These are phyloP conservation scores for Xylaria nigripes DNA, from an alignment of 495 filamentous ascomycete species.

Conservation along the genomic window DNA sequence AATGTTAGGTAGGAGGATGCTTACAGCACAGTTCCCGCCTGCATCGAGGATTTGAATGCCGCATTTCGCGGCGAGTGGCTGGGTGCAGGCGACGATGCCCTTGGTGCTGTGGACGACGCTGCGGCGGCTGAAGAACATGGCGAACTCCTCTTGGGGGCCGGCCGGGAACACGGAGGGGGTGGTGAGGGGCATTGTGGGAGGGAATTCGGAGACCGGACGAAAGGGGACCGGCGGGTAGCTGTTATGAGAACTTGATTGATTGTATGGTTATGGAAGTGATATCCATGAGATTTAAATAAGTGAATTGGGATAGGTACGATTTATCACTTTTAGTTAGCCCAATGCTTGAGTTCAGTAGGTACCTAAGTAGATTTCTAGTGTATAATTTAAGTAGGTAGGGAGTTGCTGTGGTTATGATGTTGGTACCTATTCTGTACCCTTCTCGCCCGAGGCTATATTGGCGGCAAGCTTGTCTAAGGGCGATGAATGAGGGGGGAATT, in stretches of 20 bases:
- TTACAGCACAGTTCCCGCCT: slow-evolving; percentile 88
- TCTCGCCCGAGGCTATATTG: too few species aligned
- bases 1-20: slow-evolving; percentile 22
- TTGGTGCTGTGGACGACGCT: slow-evolving; percentile 90
- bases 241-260: not conserved
- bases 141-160: slow-evolving; percentile 48
- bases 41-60: slow-evolving; percentile 74
- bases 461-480: too few species aligned
- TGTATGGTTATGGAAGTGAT: too few species aligned
- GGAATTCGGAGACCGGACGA: not conserved
- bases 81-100: slow-evolving; percentile 85
- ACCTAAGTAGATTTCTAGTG: too few species aligned
- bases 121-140: slow-evolving; percentile 72
- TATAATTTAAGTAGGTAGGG: too few species aligned
- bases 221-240: not conserved
- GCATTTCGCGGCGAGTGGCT: slow-evolving; percentile 83
- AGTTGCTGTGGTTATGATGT: too few species aligned
- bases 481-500: too few species aligned
- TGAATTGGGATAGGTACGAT: too few species aligned
- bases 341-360: too few species aligned
- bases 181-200: slow-evolving; percentile 33
- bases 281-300: too few species aligned
- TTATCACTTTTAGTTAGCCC: too few species aligned
- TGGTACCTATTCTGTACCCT: too few species aligned
- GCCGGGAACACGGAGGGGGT: slow-evolving; percentile 51